Conservation (phyloP, 1,284 basidiomycete genomes). For the Mycosarcoma maydis region DNA sequence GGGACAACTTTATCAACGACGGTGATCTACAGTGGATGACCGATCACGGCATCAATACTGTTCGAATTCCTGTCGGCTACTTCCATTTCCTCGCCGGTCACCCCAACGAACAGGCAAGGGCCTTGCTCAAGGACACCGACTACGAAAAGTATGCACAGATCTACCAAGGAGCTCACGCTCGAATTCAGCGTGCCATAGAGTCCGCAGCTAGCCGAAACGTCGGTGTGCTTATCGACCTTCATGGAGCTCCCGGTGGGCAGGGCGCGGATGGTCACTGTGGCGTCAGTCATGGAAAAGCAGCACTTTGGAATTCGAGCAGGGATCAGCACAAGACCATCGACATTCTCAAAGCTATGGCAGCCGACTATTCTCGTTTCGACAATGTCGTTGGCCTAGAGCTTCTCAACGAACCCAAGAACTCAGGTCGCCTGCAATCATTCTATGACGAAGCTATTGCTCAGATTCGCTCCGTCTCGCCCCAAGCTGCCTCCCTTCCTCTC, state of each 20-base stretch:
- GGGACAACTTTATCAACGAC: constrained; percentile 73
- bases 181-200: constrained; percentile 76
- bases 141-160: constrained; percentile 74
- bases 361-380: constrained; percentile 68
- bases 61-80: constrained; percentile 77
- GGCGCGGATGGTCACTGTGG: constrained; percentile 68
- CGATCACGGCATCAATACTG: constrained; percentile 80
- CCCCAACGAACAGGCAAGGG: constrained; percentile 71
- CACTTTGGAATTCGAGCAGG: constrained; percentile 64
- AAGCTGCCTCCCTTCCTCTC: constrained; percentile 68
- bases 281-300: constrained; percentile 35
- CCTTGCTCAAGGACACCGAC: constrained; percentile 77
- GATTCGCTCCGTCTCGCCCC: constrained; percentile 69
- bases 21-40: constrained; percentile 73
- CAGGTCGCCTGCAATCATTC: constrained; percentile 46
- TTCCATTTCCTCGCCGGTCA: constrained; percentile 82
- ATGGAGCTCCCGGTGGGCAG: constrained; percentile 75
- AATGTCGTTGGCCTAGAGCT: constrained; percentile 84
- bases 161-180: constrained; percentile 78
- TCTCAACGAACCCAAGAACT: constrained; percentile 80
- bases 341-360: constrained; percentile 72
- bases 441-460: constrained; percentile 72
- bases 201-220: constrained; percentile 75
- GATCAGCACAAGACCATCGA: constrained; percentile 71
- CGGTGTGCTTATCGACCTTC: constrained; percentile 78